Conservation (phyloP, 2,329 filamentous ascomycete species). For the Neurospora sp. region DNA sequence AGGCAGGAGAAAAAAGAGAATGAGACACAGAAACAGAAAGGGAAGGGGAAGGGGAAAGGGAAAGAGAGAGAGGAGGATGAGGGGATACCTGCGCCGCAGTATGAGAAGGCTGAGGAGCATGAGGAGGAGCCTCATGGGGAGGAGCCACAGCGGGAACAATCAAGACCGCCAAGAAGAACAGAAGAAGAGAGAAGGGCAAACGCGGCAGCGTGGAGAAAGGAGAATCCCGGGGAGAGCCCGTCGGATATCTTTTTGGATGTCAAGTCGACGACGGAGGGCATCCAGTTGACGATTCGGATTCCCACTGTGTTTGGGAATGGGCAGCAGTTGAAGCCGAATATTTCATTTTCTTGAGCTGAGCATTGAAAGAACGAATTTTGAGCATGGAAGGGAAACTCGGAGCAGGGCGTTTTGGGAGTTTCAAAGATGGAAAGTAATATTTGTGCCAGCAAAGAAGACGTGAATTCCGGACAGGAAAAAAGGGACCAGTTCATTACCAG, state of each 20-base stretch:
- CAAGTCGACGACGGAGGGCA: conserved; percentile 46
- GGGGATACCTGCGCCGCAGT: background rate
- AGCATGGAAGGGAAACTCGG: background rate
- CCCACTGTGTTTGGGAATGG: conserved; percentile 40
- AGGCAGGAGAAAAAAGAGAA: conserved; percentile 17
- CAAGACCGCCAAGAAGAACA: conserved; percentile 10
- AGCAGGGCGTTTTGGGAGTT: background rate
- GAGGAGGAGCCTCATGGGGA: background rate
- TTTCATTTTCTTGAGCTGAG: conserved; percentile 20
- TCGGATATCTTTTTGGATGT: conserved; percentile 48
- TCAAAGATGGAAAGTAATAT: background rate
- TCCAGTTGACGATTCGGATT: conserved; percentile 47
- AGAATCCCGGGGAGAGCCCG: conserved; percentile 30
- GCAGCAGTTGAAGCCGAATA: conserved; percentile 20
- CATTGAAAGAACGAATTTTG: background rate
- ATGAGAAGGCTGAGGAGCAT: background rate
- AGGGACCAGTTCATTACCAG: no score
- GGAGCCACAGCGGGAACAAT: conserved; percentile 11
- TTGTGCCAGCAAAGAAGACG: no score
- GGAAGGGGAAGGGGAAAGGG: conserved; percentile 27
- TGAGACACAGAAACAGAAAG: conserved; percentile 7
- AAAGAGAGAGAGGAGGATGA: background rate
- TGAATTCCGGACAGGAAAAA: no score
- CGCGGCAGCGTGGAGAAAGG: conserved; percentile 26
- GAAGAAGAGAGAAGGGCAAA: conserved; percentile 24